A percentile compares a stretch with the other conserved stretches of the same genome.
Conservation (phyloP, 176 grass and related monocot species). For the Aegilops tauschii region DNA sequence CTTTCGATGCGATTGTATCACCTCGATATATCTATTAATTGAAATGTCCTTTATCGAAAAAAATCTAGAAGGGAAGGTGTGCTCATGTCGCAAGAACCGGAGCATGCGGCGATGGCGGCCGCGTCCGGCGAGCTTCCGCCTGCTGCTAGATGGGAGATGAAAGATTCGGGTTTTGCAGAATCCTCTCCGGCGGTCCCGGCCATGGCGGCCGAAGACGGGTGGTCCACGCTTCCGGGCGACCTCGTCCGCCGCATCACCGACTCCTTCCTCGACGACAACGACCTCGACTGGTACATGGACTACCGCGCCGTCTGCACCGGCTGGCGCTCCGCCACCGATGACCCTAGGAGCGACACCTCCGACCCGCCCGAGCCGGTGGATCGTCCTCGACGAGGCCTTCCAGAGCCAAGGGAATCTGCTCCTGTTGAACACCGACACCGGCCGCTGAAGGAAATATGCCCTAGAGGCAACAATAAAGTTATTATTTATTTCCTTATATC, state of each 20-base stretch:
- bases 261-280: background rate
- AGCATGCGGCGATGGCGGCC: background rate
- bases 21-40: no score
- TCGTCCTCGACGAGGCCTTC: background rate
- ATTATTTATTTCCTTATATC: no score
- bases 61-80: no score
- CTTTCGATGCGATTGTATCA: no score
- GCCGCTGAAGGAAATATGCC: background rate
- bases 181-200: background rate
- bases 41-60: no score
- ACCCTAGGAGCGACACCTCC: background rate
- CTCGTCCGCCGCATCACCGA: background rate
- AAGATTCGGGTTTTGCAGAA: background rate
- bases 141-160: background rate
- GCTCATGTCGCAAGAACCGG: background rate
- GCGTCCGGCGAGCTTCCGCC: background rate
- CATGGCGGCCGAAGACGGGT: background rate
- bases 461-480: no score
- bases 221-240: background rate
- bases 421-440: background rate
- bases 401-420: background rate
- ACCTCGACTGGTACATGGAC: background rate
- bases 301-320: background rate
- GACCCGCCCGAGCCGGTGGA: background rate
- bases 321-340: background rate